phyloP scores from a whole-genome alignment of 257 asterid genomes.

The Cynanchum wilfordii region DNA sequence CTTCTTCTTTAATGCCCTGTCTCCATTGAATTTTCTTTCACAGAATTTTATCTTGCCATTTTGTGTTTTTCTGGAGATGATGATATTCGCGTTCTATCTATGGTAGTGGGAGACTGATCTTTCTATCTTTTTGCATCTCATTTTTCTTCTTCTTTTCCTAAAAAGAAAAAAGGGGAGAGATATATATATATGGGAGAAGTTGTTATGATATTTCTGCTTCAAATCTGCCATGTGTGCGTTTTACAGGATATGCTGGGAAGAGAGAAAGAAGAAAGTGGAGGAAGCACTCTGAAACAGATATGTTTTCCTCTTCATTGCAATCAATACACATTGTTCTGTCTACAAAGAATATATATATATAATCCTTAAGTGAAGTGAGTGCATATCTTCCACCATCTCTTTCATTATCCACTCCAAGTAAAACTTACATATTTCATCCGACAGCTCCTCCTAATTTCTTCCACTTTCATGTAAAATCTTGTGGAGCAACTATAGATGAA shows the following conservation, averaged over 20 bases:
- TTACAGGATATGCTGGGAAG: not conserved
- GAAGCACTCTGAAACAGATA: slow-evolving; percentile 3
- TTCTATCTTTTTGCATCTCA: not conserved
- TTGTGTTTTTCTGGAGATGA: not conserved
- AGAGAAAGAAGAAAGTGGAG: slow-evolving; percentile 1
- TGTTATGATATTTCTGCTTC: not conserved
- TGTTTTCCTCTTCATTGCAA: not conserved
- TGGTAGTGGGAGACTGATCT: not conserved
- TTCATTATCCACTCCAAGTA: not conserved
- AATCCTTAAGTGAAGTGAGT: too few relatives aligned
- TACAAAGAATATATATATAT: too few relatives aligned
- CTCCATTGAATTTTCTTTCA: not conserved
- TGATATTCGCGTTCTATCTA: not conserved
- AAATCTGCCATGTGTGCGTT: not conserved
- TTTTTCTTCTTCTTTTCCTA: not conserved
- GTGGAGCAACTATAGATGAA: not conserved
- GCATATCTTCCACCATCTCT: slow-evolving; percentile 1
- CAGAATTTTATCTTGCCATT: not conserved
- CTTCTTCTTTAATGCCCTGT: not conserved
- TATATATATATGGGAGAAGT: not conserved
- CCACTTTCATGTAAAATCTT: not conserved
- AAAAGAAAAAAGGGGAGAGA: not conserved
- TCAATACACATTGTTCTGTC: not conserved
- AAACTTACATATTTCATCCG: not conserved
- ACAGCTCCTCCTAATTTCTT: not conserved